Base-by-base conservation (phyloP, 306 rosid species). In the Begonia peltatifolia region DNA sequence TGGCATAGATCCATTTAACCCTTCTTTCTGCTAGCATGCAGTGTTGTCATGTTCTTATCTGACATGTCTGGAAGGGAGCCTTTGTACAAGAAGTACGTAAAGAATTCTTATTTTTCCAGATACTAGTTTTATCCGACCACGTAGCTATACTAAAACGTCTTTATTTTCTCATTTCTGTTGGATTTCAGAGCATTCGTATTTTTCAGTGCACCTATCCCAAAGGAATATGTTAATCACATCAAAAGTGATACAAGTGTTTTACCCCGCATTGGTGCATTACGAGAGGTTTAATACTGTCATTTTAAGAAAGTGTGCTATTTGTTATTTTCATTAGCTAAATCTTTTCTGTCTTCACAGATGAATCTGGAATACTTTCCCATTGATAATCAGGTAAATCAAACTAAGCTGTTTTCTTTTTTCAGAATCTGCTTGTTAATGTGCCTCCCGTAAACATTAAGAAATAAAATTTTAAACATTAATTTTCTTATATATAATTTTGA, bases 11-110 rank as follows among this genome's bases (percentile, higher is more conserved):
- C 63, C 66, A 52, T 70, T 62, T 79, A 71, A 84, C 65, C 59
- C 55, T 47, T 17, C 74, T 71, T 78, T 70, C 70, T 82, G 70
- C 86, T 82, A 78, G 84, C 81, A 61, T 76, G 94, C 95, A 90
- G 97, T 79, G 62, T 90, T 52, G 76, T 85, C 67, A 83, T 90
- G 95, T 80, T 90, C 76, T 74, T 85, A 67, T 90, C 95, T 36
- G 97, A 90, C 83, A 85, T 90, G 95, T 85, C 97, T 54, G 97
- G 97, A 71, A 85, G 92, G 78, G 94, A 90, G 75, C 95, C 97
- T 53, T 67, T 90, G 12, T 90, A 90, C 76, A 85, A 62, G 75
- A 90, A 83, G 97, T 90, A 85, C 41, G 95, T 14, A 14, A 44
- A 68, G 47, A 41, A 47, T 57, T 57, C 46, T 50, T 7, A 12